Base-by-base conservation (phyloP, 345 rosid species). In the Eucalyptus albens region DNA sequence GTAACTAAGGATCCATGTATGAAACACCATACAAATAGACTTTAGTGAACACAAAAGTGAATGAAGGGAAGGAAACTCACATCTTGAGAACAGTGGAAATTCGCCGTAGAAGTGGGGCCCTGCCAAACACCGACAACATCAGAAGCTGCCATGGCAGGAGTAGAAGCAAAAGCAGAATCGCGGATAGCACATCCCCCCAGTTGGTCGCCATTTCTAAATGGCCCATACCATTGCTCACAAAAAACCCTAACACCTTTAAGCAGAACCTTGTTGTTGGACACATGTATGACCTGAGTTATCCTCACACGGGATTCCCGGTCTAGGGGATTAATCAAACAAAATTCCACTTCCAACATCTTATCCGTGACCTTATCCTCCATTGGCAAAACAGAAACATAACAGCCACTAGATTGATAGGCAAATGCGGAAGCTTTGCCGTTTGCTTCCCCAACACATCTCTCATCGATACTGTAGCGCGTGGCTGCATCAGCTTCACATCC, bases 401-500 rank as follows among this genome's bases (percentile, higher is more conserved):
- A 95, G 82, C 99, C 99, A 77, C 93, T 91, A 65, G 95, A 90
- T 53, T 96, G 93, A 89, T 94, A 98, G 50, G 96, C 96, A 92
- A 98, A 97, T 44, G 94, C 93, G 37, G 93, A 91, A 62, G 90
- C 95, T 53, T 90, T 83, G 89, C 89, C 91, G 12, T 89, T 90
- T 4, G 37, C 85, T 15, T 92, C 95, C 49, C 92, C 96, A 87
- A 93, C 88, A 88, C 67, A 92, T 91, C 96, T 93, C 72, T 93
- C 92, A 47, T 95, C 94, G 19, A 95, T 88, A 91, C 91, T 94
- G 91, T 95, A 90, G 42, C 94, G 95, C 4, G 99, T 98, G 86
- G 99, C 98, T 42, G 98, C 99, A 91, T 97, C 99, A 2, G 98
- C 99, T 94, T 98, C 99, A 67, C 99, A 98, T 65, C 99, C 99